Base-by-base conservation (phyloP, 768 basidiomycete species). In the Trametes sanguinea region DNA sequence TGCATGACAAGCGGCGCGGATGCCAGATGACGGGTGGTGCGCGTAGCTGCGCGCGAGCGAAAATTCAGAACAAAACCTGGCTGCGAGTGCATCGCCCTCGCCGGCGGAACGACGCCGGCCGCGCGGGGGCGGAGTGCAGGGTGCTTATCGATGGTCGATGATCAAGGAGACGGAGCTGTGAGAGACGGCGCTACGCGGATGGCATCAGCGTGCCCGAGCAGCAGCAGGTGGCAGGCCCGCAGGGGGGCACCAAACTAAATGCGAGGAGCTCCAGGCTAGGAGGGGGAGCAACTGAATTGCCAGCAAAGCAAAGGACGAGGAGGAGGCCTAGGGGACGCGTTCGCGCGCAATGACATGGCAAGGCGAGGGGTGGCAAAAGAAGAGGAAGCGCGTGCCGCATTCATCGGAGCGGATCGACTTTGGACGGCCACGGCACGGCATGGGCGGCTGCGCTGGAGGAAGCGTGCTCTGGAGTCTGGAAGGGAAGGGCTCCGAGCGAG, bases 401-500 rank as follows among this genome's bases (percentile, higher is more conserved):
- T 50, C 57, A 51, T 58, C 57, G 57, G 48, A 48, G 57, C 57
- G 57, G 57, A 51, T 58, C 57, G 57, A 30, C 48, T 58, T 42
- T 47, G 50, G 39, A 59, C 57, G 37, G 47, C 29, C 30, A 8
- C 45, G 10, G 57, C 17, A 35, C 14, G 45, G 11, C 30, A 37
- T 43, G 33, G n/a, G 8, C 30, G 9, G 35, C 10, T 33, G 11
- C 13, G 29, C 13, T 32, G 32, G 44, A 22, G 35, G 42, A 43
- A 22, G 22, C 22, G 22, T 22, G 22, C 22, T 22, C 22, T 22
- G 42, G 42, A 43, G 42, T 6, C 8, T n/a, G n/a, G 42, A 13
- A 14, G 42, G 42, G 42, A 22, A 1, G n/a, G 9, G 42, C 14
- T 13, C n/a, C 5, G 14, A 43, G 35, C 9, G 10, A n/a, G 42